Evolutionary conservation across 2,329 filamentous ascomycete species (phyloP), one percentile per base, ranked within the genome.

Genomic region (Scedosporium boydii): DNA sequence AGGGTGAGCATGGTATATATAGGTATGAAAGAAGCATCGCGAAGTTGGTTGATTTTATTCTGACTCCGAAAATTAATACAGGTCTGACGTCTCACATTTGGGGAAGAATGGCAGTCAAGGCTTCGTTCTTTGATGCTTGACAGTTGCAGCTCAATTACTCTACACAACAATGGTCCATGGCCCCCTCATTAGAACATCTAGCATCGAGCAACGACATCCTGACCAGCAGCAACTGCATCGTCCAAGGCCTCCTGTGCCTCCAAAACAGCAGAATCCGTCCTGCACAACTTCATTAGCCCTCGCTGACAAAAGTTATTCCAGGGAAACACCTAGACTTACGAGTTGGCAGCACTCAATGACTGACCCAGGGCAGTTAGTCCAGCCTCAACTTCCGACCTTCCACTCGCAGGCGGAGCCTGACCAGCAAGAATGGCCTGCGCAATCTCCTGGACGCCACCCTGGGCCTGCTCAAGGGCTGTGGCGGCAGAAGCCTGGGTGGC

Each of bases 381-480:
- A 21, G 61, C 14, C 51, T 41, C 6, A 14, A 64, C 63, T 51
- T 63, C 56, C 12, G 58, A 34, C 41, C 63, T 51, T 41, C 51
- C 56, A 6, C 26, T 21, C 18, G 53, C 38, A 18, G 61, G 53
- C 12, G 63, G 61, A 7, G 58, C 27, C 14, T 51, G 12, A 21
- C 63, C 63, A 18, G 61, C 21, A 26, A 62, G n/a, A 14, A 64
- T 53, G 14, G 61, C 51, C 12, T 27, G 41, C n/a, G 63, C 63
- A 56, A 64, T 64, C 12, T 61, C 41, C 4, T 34, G 29, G 34
- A 64, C 63, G 12, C 63, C 63, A 1, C 29, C 5, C 18, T 38
- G 48, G 12, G 61, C 61, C 21, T 29, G 62, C 29, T 63, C 58
- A 2, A 64, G 55, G 18, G 61, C 63, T 18, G 34, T 18, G 12